Conservation (phyloP, 225 moss, liverwort and hornwort species). For the Ulota crispa region DNA sequence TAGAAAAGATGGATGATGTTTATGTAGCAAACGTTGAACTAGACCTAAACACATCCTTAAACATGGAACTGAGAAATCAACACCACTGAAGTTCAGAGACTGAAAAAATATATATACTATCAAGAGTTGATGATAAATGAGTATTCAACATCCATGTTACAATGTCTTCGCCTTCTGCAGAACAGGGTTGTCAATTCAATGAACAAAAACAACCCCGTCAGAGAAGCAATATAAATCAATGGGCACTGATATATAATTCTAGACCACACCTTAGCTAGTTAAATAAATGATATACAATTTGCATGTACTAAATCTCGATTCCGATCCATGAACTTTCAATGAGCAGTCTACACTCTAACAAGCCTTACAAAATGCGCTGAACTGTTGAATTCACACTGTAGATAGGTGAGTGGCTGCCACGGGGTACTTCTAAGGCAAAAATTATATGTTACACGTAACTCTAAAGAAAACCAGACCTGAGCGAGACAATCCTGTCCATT, state of each 20-base stretch:
- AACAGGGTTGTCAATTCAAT: conserved; percentile 15
- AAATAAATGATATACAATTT: conserved; percentile 26
- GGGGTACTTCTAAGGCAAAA: conserved; percentile 6
- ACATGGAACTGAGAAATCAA: conserved; percentile 11
- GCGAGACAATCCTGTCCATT: background rate
- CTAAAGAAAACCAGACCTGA: background rate
- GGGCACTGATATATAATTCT: background rate
- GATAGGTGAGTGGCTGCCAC: background rate
- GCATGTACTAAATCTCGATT: conserved; percentile 8
- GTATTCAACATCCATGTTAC: conserved; percentile 16
- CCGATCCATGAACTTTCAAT: conserved; percentile 4
- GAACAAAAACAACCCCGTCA: background rate
- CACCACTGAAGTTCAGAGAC: background rate
- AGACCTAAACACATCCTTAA: background rate
- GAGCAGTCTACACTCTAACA: conserved; percentile 8
- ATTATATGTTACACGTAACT: background rate
- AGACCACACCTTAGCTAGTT: background rate
- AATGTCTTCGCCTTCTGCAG: conserved; percentile 20
- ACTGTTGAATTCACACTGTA: background rate
- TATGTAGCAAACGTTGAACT: background rate
- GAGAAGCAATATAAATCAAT: conserved; percentile 16
- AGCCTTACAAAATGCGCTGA: background rate
- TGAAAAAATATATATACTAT: background rate
- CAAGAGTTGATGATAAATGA: background rate
- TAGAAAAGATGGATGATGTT: background rate